Evolutionary conservation across 2,329 filamentous ascomycete species (phyloP).

Genomic region (Tolypocladium guangdongense): DNA sequence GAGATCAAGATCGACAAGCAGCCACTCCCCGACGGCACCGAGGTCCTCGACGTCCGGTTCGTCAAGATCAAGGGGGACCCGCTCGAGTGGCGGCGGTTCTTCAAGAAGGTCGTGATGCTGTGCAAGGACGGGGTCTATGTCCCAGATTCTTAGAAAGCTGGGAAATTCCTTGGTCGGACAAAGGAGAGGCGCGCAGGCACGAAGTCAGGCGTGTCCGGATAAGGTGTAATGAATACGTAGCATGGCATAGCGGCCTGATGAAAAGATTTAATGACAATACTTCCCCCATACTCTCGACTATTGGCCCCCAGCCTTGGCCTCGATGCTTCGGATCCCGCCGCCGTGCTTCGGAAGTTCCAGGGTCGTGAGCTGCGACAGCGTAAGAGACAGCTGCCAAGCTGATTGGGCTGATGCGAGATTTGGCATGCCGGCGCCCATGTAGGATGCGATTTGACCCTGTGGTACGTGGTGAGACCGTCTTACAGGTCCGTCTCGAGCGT

Average conservation of each 20-base stretch:
- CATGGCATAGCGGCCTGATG: neutral
- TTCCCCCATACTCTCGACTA: neutral
- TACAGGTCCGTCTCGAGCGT: neutral
- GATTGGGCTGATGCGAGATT: neutral
- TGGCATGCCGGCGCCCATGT: neutral
- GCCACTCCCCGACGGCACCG: conserved; percentile 41
- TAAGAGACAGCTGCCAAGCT: neutral
- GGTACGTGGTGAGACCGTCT: neutral
- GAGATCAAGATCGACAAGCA: conserved; percentile 64
- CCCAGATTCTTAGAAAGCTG: conserved; percentile 25
- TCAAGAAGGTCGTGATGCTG: conserved; percentile 85
- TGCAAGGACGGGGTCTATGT: conserved; percentile 75
- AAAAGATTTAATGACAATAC: neutral
- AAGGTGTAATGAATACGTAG: neutral
- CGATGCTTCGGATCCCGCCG: neutral
- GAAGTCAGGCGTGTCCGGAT: neutral
- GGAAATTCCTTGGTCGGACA: conserved; percentile 8
- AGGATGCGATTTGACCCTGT: neutral
- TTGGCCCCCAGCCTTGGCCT: neutral
- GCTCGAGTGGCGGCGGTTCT: conserved; percentile 90
- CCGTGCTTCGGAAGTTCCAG: neutral
- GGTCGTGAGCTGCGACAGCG: neutral
- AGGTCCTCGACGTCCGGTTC: conserved; percentile 77
- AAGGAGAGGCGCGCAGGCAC: neutral
- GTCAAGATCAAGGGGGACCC: conserved; percentile 94